These are phyloP conservation scores for Anthostomella pinea DNA, from an alignment of 2,329 filamentous ascomycete genomes.

Conservation along the genomic window DNA sequence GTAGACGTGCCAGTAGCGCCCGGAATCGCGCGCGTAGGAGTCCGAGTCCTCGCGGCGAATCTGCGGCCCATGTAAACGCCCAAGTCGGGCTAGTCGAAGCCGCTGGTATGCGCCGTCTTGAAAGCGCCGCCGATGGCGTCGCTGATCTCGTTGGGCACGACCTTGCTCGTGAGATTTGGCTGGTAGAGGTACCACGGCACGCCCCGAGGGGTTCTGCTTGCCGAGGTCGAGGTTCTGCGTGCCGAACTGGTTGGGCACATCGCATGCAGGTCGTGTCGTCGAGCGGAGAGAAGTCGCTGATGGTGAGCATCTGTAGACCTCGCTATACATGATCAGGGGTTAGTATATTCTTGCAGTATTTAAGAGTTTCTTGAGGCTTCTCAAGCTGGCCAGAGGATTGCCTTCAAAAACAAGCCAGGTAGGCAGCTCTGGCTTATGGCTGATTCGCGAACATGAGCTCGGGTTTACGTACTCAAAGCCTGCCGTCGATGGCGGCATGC, in stretches of 20 bases:
- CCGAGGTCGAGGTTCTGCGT: conserved; percentile 56
- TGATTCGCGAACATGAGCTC: too few relatives aligned
- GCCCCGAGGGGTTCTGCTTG: conserved; percentile 43
- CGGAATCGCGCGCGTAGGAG: conserved; percentile 44
- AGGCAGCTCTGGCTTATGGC: too few relatives aligned
- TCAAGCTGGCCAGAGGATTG: too few relatives aligned
- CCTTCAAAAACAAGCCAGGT: too few relatives aligned
- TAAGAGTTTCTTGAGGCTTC: too few relatives aligned
- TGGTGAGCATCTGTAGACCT: conserved; percentile 60
- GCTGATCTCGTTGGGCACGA: conserved; percentile 51
- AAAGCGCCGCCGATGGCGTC: conserved; percentile 55
- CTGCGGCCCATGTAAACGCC: conserved; percentile 51
- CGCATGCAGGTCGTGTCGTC: conserved; percentile 39
- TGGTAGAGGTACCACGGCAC: conserved; percentile 51
- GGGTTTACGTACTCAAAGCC: conserved; percentile 62
- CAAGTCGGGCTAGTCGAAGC: conserved; percentile 52
- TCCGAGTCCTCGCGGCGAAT: conserved; percentile 43
- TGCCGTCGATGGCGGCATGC: conserved; percentile 42
- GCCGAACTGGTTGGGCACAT: conserved; percentile 50
- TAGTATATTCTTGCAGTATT: too few relatives aligned
- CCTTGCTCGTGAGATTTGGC: conserved; percentile 48
- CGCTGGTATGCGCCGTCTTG: conserved; percentile 44
- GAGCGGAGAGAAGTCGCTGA: conserved; percentile 55
- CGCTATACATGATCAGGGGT: too few relatives aligned
- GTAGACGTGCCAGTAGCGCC: conserved; percentile 29